Conservation (phyloP, 495 filamentous ascomycete genomes). For the Aspergillus funiculosus region DNA sequence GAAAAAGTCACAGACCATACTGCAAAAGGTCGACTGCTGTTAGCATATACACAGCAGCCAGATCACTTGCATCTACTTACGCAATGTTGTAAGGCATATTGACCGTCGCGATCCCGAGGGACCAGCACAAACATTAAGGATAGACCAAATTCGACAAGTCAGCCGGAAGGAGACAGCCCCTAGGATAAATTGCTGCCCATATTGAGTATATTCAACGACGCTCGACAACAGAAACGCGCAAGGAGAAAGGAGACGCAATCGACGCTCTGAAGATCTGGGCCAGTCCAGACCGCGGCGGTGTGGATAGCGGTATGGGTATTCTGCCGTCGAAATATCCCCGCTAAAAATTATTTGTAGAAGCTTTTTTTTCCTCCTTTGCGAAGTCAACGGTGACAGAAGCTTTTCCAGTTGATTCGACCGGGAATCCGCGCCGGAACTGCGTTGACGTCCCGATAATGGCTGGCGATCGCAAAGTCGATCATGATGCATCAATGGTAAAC, state of each 20-base stretch:
- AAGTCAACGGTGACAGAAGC: neutral
- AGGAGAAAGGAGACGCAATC: constrained; percentile 9
- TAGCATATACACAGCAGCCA: constrained; percentile 4
- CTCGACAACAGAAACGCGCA: neutral
- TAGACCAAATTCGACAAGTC: neutral
- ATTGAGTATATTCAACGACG: constrained; percentile 4
- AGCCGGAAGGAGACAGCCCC: neutral
- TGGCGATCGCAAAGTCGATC: constrained; percentile 15
- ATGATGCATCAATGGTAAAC: constrained; percentile 19
- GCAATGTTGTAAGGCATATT: constrained; percentile 70
- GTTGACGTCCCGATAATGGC: constrained; percentile 25
- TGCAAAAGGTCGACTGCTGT: constrained; percentile 25
- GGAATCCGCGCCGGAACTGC: constrained; percentile 6
- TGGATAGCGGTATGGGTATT: constrained; percentile 15
- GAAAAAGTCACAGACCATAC: constrained; percentile 99
- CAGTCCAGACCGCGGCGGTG: constrained; percentile 23
- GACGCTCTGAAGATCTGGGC: constrained; percentile 8
- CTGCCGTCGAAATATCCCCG: constrained; percentile 20
- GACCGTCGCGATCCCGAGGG: constrained; percentile 12
- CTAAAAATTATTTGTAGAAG: constrained; percentile 22
- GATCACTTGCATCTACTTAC: constrained; percentile 36
- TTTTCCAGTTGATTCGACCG: neutral
- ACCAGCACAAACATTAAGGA: constrained; percentile 3
- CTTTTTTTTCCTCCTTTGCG: constrained; percentile 6
- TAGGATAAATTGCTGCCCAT: constrained; percentile 3